A percentile compares a stretch with the other conserved stretches of the same genome.
Conservation (phyloP, 2,329 filamentous ascomycete species). For the Mycosphaerella arachidis region DNA sequence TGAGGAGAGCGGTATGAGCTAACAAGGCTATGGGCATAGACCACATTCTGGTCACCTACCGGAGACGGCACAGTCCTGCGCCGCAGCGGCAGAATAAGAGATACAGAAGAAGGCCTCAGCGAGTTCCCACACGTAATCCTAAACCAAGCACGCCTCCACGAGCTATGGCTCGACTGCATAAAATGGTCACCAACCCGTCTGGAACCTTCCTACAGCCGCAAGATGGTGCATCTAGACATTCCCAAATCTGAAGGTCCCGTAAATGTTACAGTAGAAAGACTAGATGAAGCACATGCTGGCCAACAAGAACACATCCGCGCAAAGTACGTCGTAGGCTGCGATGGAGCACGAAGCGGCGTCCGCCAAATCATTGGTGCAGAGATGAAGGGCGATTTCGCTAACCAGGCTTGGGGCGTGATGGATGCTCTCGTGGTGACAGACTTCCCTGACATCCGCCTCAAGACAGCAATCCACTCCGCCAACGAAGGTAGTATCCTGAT, state of each 20-base stretch:
- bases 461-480: constrained; percentile 52
- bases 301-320: constrained; percentile 29
- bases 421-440: constrained; percentile 33
- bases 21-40: constrained; percentile 35
- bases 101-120: constrained; percentile 60
- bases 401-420: constrained; percentile 36
- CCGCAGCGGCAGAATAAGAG: constrained; percentile 57
- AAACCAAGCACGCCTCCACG: constrained; percentile 67
- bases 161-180: constrained; percentile 36
- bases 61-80: constrained; percentile 50
- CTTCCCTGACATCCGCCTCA: constrained; percentile 51
- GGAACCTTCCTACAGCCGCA: constrained; percentile 29
- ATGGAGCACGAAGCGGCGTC: constrained; percentile 32
- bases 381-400: constrained; percentile 35
- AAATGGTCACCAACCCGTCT: constrained; percentile 29
- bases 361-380: constrained; percentile 29
- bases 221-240: constrained; percentile 23
- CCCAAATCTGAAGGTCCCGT: constrained; percentile 45
- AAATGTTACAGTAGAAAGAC: constrained; percentile 43
- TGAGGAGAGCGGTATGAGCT: neutral
- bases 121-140: constrained; percentile 62
- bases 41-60: constrained; percentile 58
- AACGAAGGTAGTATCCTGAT: constrained; percentile 72
- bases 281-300: constrained; percentile 31
- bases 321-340: constrained; percentile 35